Base-by-base conservation (phyloP, 2,329 filamentous ascomycete species). In the Botrytis hyacinthi region DNA sequence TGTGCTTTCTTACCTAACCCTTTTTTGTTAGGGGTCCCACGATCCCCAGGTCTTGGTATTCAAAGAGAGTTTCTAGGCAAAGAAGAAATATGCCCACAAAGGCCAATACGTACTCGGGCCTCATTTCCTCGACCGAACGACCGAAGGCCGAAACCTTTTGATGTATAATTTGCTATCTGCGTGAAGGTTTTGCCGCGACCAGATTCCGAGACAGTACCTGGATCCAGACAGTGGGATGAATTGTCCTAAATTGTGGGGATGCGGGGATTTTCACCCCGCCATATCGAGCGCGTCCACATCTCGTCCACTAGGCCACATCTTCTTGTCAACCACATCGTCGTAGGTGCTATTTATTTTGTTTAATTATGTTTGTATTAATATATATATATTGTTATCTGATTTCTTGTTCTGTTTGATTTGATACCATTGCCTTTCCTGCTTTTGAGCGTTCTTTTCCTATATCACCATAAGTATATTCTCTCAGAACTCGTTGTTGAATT, bases 261-360 rank as follows among this genome's bases (percentile, higher is more conserved):
- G 51, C n/a, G 51, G 51, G 51, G 51, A 57, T 42, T 9, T 70
- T 35, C 26, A 71, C 46, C 70, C 59, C 44, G 60, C 70, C 32
- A 57, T 65, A 32, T 51, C 14, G 12, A 66, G 48, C n/a, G 18
- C 70, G 60, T 71, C 70, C 70, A 71, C 70, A 42, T 42, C 22
- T 22, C 44, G n/a, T 32, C 32, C 65, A 68, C 46, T 9, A 20
- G 10, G 35, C 26, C 60, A 51, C 29, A 42, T 59, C 22, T 20
- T 29, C 26, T 35, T 9, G 16, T 70, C 29, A 12, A 40, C 16
- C 10, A 54, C 42, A 54, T 54, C n/a, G 37, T 44, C n/a, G 59
- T 66, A 51, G 54, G 5, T 71, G 70, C 26, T 20, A 22, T 42
- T 26, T 7, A 14, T 60, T 40, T 20, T 42, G 26, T 51, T 29